phyloP scores from a whole-genome alignment of 2,329 filamentous ascomycete species.

The Aureobasidium vineae region DNA sequence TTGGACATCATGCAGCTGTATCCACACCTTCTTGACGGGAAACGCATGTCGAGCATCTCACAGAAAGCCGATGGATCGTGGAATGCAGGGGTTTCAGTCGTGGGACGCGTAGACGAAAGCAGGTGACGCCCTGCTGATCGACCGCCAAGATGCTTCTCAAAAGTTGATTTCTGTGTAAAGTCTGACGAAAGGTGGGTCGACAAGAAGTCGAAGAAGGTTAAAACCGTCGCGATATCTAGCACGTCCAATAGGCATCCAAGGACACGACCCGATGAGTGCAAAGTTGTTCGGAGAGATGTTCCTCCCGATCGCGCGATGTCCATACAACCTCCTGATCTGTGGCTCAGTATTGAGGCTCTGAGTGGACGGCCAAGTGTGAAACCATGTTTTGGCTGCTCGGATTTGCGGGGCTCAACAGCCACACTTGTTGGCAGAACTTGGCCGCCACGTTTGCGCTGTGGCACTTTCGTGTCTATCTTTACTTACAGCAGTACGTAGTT shows the following conservation, averaged over 20 bases:
- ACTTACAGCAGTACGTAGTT: not conserved
- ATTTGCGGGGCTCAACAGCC: constrained; percentile 8
- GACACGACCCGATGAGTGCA: not conserved
- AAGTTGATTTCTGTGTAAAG: constrained; percentile 9
- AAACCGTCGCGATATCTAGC: not conserved
- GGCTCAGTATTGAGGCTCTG: not conserved
- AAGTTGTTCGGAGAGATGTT: not conserved
- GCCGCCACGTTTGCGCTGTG: constrained; percentile 17
- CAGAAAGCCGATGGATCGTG: constrained; percentile 5
- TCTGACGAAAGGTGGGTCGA: constrained; percentile 8
- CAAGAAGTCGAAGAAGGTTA: not conserved
- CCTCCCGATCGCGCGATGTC: constrained; percentile 21
- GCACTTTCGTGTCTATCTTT: constrained; percentile 9
- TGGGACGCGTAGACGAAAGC: constrained; percentile 15
- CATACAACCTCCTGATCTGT: constrained; percentile 18
- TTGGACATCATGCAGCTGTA: constrained; percentile 12
- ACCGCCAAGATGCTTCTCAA: not conserved
- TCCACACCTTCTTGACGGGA: constrained; percentile 18
- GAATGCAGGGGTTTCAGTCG: constrained; percentile 20
- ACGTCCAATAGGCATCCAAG: not conserved
- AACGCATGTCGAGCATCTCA: constrained; percentile 15
- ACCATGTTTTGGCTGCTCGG: constrained; percentile 19
- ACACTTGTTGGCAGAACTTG: constrained; percentile 22
- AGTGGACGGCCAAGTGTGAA: not conserved
- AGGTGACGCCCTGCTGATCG: constrained; percentile 24